These are phyloP conservation scores for Pseudocercospora fuligena DNA, from an alignment of 2,329 filamentous ascomycete species.

Conservation along the genomic window DNA sequence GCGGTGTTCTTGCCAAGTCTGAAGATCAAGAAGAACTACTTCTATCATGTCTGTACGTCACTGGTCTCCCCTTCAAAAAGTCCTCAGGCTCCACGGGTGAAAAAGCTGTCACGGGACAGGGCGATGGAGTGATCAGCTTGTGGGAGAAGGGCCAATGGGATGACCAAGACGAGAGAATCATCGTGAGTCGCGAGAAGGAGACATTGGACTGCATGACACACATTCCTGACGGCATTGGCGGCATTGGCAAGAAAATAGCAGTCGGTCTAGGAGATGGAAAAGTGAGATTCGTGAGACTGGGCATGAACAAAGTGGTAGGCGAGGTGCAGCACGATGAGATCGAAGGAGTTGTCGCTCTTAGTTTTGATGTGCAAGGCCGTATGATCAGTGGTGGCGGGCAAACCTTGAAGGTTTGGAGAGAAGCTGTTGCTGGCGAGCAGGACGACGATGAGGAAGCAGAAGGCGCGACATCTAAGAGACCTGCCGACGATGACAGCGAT, in stretches of 20 bases:
- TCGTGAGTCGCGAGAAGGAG: constrained; percentile 69
- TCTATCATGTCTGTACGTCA: constrained; percentile 78
- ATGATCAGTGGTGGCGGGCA: constrained; percentile 89
- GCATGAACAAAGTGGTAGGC: constrained; percentile 70
- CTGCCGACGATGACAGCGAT: constrained; percentile 54
- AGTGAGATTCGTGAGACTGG: constrained; percentile 76
- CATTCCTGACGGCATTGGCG: constrained; percentile 71
- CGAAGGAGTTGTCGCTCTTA: constrained; percentile 80
- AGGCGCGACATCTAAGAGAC: constrained; percentile 43
- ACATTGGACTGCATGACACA: constrained; percentile 78
- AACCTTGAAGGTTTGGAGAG: constrained; percentile 87
- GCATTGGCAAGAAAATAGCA: constrained; percentile 72
- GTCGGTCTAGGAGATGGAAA: constrained; percentile 82
- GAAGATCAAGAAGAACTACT: constrained; percentile 96
- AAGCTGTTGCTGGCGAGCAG: constrained; percentile 63
- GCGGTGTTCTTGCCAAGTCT: constrained; percentile 83
- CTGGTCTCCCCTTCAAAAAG: constrained; percentile 71
- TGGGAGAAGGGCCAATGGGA: constrained; percentile 97
- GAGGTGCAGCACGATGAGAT: constrained; percentile 80
- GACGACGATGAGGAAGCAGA: constrained; percentile 53
- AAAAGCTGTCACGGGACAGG: constrained; percentile 77
- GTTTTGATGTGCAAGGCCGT: constrained; percentile 81
- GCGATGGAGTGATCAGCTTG: constrained; percentile 80
- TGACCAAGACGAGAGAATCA: constrained; percentile 88
- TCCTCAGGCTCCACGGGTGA: constrained; percentile 70